Evolutionary conservation across 2,329 filamentous ascomycete genomes (phyloP), one percentile per base, ranked within the genome.

Genomic region (Dactylonectria estremocensis): DNA sequence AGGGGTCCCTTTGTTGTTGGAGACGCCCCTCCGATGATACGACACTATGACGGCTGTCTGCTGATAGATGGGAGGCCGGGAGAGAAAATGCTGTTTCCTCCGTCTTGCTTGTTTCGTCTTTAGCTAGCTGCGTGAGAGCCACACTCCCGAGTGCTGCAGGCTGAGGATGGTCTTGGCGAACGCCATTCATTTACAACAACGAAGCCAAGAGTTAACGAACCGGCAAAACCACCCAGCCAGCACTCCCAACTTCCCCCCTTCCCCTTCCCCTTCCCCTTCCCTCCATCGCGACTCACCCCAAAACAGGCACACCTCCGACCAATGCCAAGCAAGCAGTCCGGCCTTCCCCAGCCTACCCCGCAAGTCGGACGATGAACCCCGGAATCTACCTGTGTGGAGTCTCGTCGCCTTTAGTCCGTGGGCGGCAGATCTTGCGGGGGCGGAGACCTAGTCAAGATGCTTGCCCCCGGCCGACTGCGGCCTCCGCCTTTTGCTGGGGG

Each of bases 381-480:
- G 61, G 64, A 66, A 68, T 28, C 7, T 28, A 28, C 60, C 45
- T 58, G 63, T 46, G 64, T 61, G 56, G 66, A 67, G 64, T n/a
- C 50, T 9, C 4, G 4, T 28, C 24, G 43, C 45, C 57, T 37
- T 64, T 31, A 35, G 55, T 35, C 48, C 53, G 48, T 64, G 59
- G 31, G 28, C 64, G 68, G 72, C 56, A 75, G 73, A 75, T 75
- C 70, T 75, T 74, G 72, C 67, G 73, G 73, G 73, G 73, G 57
- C 48, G 62, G 45, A 37, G 50, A 31, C 49, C 58, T 28, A 61
- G 66, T 61, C 46, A 45, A 56, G 56, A 35, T 52, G 50, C 33
- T 22, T 22, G 20, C 35, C 28, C 37, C 46, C 53, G 50, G 50
- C n/a, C 40, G 49, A 28, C 9, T 7, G 50, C 50, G 31, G 49